A percentile compares a stretch with the other conserved stretches of the same genome.
These are phyloP conservation scores for Coemansia sp. DNA, from an alignment of 192 early-diverging fungal genomes.

Conservation along the genomic window DNA sequence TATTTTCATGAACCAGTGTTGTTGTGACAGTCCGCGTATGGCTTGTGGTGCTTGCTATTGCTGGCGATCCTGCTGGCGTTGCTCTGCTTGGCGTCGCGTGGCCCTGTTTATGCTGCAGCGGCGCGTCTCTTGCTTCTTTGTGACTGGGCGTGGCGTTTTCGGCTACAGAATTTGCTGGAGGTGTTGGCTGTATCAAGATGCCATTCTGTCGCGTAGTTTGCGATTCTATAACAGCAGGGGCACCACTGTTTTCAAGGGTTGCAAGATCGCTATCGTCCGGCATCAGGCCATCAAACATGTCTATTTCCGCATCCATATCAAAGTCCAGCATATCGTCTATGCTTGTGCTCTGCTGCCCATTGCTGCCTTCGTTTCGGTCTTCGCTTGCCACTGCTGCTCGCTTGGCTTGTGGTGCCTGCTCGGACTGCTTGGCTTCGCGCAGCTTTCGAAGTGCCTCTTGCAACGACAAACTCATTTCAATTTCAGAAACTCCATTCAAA, in stretches of 20 bases:
- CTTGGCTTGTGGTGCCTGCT: constrained; percentile 23
- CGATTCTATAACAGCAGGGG: neutral
- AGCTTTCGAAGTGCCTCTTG: constrained; percentile 44
- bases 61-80: neutral
- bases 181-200: too few species aligned
- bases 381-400: constrained; percentile 6
- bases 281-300: constrained; percentile 28
- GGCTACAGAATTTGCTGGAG: neutral
- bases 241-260: neutral
- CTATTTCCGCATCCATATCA: constrained; percentile 25
- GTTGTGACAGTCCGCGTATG: constrained; percentile 21
- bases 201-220: neutral
- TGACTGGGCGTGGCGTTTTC: neutral
- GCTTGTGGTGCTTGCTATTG: neutral
- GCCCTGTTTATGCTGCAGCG: neutral
- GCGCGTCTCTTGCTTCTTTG: neutral
- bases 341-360: constrained; percentile 6
- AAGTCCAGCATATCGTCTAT: constrained; percentile 16
- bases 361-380: neutral
- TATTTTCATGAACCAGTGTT: constrained; percentile 24
- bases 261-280: constrained; percentile 4
- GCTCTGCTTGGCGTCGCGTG: neutral
- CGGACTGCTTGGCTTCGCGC: constrained; percentile 26
- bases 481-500: neutral
- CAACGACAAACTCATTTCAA: constrained; percentile 29